Percentiles rank a stretch among this genome's conserved stretches.
phyloP scores from a whole-genome alignment of 495 filamentous ascomycete genomes.

The Darksidea phi region DNA sequence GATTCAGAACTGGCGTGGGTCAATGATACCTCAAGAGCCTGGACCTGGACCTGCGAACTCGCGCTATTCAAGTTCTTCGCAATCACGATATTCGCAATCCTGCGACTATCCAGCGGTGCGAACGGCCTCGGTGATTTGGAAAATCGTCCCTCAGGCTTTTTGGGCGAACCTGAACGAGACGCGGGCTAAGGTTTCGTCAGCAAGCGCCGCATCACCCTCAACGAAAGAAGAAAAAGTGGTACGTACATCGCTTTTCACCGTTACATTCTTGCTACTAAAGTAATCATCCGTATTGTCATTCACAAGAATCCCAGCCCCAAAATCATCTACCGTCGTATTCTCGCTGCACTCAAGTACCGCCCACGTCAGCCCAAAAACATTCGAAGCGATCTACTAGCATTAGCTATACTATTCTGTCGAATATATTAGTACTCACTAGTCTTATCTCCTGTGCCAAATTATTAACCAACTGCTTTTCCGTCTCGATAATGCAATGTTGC shows the following conservation, averaged over 20 bases:
- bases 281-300: conserved; percentile 32
- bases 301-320: conserved; percentile 66
- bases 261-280: conserved; percentile 10
- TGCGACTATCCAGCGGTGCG: conserved; percentile 44
- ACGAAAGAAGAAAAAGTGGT: neutral
- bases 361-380: conserved; percentile 68
- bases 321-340: conserved; percentile 74
- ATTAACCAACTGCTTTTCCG: conserved; percentile 59
- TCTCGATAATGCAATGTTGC: conserved; percentile 86
- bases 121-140: conserved; percentile 34
- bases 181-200: neutral
- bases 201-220: neutral
- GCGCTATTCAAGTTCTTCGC: conserved; percentile 74
- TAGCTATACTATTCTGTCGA: neutral
- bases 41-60: conserved; percentile 72
- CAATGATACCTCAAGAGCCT: conserved; percentile 66
- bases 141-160: conserved; percentile 31
- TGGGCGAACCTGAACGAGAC: conserved; percentile 17
- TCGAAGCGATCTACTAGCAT: conserved; percentile 56
- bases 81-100: conserved; percentile 77
- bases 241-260: conserved; percentile 20
- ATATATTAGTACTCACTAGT: conserved; percentile 50
- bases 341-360: conserved; percentile 68
- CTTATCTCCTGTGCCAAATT: conserved; percentile 69
- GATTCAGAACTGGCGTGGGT: neutral